Evolutionary conservation across 2,329 filamentous ascomycete genomes (phyloP).

Genomic region (Coleophoma crateriformis): DNA sequence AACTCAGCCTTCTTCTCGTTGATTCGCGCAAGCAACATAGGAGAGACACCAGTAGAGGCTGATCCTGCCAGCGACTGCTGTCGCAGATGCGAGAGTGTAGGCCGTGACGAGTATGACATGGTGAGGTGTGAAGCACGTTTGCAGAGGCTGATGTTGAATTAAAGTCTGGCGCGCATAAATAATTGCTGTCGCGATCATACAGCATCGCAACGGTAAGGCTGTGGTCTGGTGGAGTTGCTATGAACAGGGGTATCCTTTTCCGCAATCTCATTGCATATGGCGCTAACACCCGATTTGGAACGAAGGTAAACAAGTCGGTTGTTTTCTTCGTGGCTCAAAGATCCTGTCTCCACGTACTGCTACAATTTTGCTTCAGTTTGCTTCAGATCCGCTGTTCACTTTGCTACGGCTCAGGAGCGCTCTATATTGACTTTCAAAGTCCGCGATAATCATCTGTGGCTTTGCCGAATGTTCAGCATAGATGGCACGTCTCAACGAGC

Average conservation of each 20-base stretch:
- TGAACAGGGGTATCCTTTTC: not conserved
- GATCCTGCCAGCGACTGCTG: constrained; percentile 50
- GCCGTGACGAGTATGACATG: constrained; percentile 53
- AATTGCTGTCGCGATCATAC: not conserved
- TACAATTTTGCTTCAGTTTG: not conserved
- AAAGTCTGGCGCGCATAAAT: not conserved
- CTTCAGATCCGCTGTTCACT: not conserved
- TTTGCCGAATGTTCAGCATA: constrained; percentile 20
- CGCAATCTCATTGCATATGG: not conserved
- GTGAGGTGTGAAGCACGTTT: not conserved
- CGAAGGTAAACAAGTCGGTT: constrained; percentile 23
- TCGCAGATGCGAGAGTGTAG: constrained; percentile 58
- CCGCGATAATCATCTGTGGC: not conserved
- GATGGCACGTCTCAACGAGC: constrained; percentile 81
- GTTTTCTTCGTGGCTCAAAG: constrained; percentile 1
- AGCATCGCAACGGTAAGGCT: not conserved
- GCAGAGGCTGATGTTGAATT: not conserved
- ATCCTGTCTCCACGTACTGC: not conserved
- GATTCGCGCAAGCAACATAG: constrained; percentile 68
- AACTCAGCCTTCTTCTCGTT: constrained; percentile 83
- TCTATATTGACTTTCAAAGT: not conserved
- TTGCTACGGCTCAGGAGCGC: not conserved
- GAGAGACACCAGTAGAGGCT: constrained; percentile 54
- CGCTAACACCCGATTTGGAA: constrained; percentile 3
- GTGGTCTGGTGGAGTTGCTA: constrained; percentile 1